Conservation (phyloP, 352 stramenopile genomes). For the Bremia lactucae region DNA sequence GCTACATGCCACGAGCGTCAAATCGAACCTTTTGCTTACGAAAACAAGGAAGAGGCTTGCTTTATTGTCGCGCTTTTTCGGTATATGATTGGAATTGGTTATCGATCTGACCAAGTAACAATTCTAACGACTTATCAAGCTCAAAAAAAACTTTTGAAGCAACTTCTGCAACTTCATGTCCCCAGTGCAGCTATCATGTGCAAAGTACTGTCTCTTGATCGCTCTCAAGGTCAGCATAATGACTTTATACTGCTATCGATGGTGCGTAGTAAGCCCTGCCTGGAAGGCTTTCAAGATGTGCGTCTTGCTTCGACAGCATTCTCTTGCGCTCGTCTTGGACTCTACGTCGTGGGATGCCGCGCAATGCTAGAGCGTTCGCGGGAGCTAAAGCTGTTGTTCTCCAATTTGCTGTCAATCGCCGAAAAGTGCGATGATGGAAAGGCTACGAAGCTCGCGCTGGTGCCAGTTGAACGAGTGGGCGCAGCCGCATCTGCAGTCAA, state of each 20-base stretch:
- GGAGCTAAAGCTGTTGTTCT: conserved; percentile 56
- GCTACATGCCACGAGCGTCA: conserved; percentile 46
- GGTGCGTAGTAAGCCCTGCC: conserved; percentile 72
- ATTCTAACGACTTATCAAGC: conserved; percentile 94
- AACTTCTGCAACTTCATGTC: conserved; percentile 52
- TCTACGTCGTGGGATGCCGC: conserved; percentile 88
- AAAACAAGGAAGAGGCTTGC: conserved; percentile 93
- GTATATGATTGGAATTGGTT: conserved; percentile 90
- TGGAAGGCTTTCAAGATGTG: conserved; percentile 89
- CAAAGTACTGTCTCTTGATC: conserved; percentile 88
- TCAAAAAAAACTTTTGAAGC: conserved; percentile 87
- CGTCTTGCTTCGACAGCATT: conserved; percentile 88
- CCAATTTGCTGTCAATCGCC: conserved; percentile 22
- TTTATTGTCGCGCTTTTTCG: conserved; percentile 89
- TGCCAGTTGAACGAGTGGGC: conserved; percentile 23
- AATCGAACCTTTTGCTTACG: conserved; percentile 81
- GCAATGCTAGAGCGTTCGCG: conserved; percentile 56
- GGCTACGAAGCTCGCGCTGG: conserved; percentile 24
- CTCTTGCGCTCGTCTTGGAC: conserved; percentile 84
- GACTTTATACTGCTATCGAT: conserved; percentile 93
- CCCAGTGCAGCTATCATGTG: conserved; percentile 12
- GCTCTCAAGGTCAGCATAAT: conserved; percentile 93
- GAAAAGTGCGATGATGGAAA: conserved; percentile 12
- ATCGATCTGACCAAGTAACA: conserved; percentile 84
- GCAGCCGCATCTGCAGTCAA: conserved; percentile 11